Conservation (phyloP, 1,139 yeast species). For the Geotrichum phurueaensis region DNA sequence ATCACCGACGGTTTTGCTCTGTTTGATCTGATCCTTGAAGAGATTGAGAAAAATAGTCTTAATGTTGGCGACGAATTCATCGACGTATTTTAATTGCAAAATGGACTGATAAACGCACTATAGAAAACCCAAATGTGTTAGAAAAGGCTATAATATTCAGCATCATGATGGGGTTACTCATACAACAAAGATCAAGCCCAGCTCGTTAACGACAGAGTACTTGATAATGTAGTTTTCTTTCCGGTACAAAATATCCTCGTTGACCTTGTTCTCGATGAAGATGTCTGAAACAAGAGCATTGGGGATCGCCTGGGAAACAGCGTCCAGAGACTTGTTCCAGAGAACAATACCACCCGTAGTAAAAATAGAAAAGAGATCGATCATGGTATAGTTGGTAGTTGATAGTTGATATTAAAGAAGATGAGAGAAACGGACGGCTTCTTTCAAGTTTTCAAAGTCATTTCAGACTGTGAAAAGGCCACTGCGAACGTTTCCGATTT, state of each 20-base stretch:
- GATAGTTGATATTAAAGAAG: not conserved
- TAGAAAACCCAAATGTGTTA: not conserved
- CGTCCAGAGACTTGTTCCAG: slow-evolving; percentile 43
- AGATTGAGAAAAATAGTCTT: slow-evolving; percentile 34
- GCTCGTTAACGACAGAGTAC: slow-evolving; percentile 34
- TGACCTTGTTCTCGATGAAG: slow-evolving; percentile 38
- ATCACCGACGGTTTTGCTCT: slow-evolving; percentile 15
- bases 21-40: slow-evolving; percentile 26
- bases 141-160: not conserved
- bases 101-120: slow-evolving; percentile 34
- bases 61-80: slow-evolving; percentile 34
- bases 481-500: not conserved
- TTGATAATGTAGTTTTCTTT: slow-evolving; percentile 37
- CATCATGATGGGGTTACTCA: slow-evolving; percentile 4
- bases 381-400: slow-evolving; percentile 35
- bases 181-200: slow-evolving; percentile 34
- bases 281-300: slow-evolving; percentile 48
- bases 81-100: slow-evolving; percentile 34
- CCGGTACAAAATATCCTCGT: slow-evolving; percentile 21
- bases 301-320: slow-evolving; percentile 40
- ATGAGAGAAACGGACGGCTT: not conserved
- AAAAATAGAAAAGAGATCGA: slow-evolving; percentile 52
- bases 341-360: slow-evolving; percentile 54
- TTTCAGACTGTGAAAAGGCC: not conserved
- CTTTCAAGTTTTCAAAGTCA: not conserved